A percentile compares a stretch with the other conserved stretches of the same genome.
Conservation (phyloP, 2,329 filamentous ascomycete genomes). For the Cercospora canescens region DNA sequence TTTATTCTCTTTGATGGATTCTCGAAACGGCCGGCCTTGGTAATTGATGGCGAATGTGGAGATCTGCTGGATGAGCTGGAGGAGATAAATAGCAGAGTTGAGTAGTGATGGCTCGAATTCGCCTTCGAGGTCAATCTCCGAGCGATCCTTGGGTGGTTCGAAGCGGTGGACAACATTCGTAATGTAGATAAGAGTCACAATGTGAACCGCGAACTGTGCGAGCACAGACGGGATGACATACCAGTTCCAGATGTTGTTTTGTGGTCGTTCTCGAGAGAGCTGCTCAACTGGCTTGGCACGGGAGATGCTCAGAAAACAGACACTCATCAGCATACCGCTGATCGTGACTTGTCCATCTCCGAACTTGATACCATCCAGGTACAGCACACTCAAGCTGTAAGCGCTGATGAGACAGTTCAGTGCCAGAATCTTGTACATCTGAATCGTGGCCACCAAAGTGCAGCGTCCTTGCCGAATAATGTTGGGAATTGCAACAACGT, state of each 20-base stretch:
- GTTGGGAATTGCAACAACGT: constrained; percentile 95
- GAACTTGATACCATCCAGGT: constrained; percentile 98
- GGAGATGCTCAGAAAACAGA: constrained; percentile 98
- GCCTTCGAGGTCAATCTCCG: constrained; percentile 82
- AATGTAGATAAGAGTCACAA: constrained; percentile 90
- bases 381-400: constrained; percentile 93
- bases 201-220: constrained; percentile 95
- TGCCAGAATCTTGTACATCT: constrained; percentile 99
- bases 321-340: constrained; percentile 99
- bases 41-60: constrained; percentile 99
- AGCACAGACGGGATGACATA: constrained; percentile 99
- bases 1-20: constrained; percentile 91
- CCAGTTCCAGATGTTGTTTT: constrained; percentile 98
- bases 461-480: constrained; percentile 97
- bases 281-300: constrained; percentile 93
- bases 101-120: constrained; percentile 92
- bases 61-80: constrained; percentile 98
- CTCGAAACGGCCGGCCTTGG: constrained; percentile 95
- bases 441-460: constrained; percentile 95
- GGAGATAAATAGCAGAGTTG: constrained; percentile 94
- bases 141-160: constrained; percentile 62
- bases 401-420: constrained; percentile 97
- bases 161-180: constrained; percentile 82
- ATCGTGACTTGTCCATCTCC: constrained; percentile 98
- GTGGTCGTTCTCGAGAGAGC: constrained; percentile 92